phyloP scores from a whole-genome alignment of 78 protist genomes.

The Polysphondylium violaceum region DNA sequence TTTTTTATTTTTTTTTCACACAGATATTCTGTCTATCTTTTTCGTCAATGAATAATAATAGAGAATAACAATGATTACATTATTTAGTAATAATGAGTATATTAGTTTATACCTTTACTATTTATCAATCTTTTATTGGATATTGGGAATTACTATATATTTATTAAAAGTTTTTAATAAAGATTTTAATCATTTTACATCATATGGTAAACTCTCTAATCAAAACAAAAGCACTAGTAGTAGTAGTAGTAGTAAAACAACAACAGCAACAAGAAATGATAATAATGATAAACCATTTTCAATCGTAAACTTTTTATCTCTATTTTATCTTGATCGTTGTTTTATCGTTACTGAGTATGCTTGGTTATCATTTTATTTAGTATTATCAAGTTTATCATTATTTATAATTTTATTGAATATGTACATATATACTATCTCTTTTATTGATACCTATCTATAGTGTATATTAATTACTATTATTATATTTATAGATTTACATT shows the following conservation, averaged over 20 bases:
- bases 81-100: background rate
- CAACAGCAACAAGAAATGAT: background rate
- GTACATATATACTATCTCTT: background rate
- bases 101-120: background rate
- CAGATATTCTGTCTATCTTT: too few relatives aligned
- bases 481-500: background rate
- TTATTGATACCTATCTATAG: background rate
- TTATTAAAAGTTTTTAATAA: background rate
- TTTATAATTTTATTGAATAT: background rate
- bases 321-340: conserved; percentile 6
- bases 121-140: conserved; percentile 16
- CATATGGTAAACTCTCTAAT: conserved; percentile 19
- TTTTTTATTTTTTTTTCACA: too few relatives aligned
- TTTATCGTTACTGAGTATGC: conserved; percentile 12
- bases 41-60: too few relatives aligned
- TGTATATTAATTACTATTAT: background rate
- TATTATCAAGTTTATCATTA: background rate
- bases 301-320: background rate
- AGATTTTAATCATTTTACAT: background rate
- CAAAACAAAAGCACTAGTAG: background rate
- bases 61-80: too few relatives aligned
- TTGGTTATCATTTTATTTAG: conserved; percentile 19
- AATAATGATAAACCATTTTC: background rate
- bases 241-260: background rate
- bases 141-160: background rate